These are phyloP conservation scores for Penicillium taxi DNA, from an alignment of 495 filamentous ascomycete species.

Conservation along the genomic window DNA sequence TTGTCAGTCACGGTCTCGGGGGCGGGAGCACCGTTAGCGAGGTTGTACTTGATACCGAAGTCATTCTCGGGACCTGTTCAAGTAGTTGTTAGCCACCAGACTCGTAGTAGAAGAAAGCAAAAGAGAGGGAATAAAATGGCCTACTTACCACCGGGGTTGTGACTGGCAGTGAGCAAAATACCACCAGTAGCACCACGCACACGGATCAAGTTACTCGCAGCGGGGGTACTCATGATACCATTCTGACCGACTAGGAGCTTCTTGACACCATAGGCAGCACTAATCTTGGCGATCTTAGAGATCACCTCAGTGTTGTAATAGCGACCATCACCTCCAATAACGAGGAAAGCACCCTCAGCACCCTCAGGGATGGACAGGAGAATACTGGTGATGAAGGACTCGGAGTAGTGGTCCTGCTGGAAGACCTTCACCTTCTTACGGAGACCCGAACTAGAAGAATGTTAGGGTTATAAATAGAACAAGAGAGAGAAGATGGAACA, in stretches of 20 bases:
- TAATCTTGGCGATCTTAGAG: slow-evolving; percentile 94
- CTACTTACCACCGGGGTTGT: slow-evolving; percentile 89
- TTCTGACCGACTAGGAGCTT: slow-evolving; percentile 93
- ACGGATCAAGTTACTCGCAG: slow-evolving; percentile 90
- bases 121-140: neutral
- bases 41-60: slow-evolving; percentile 99
- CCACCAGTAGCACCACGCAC: slow-evolving; percentile 91
- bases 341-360: slow-evolving; percentile 75
- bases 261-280: slow-evolving; percentile 95
- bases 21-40: slow-evolving; percentile 88
- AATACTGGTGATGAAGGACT: slow-evolving; percentile 88
- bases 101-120: too few relatives aligned
- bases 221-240: slow-evolving; percentile 93
- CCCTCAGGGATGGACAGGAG: slow-evolving; percentile 95
- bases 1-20: slow-evolving; percentile 96
- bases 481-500: slow-evolving; percentile 30
- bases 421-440: slow-evolving; percentile 98
- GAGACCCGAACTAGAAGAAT: slow-evolving; percentile 69
- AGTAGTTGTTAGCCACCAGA: neutral
- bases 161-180: slow-evolving; percentile 91
- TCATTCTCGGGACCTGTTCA: slow-evolving; percentile 74
- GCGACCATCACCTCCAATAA: slow-evolving; percentile 95
- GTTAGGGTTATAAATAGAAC: slow-evolving; percentile 15
- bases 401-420: slow-evolving; percentile 89
- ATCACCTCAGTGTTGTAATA: slow-evolving; percentile 96